These are phyloP conservation scores for Atkinsonella hypoxylon DNA, from an alignment of 2,329 filamentous ascomycete genomes.

Conservation along the genomic window DNA sequence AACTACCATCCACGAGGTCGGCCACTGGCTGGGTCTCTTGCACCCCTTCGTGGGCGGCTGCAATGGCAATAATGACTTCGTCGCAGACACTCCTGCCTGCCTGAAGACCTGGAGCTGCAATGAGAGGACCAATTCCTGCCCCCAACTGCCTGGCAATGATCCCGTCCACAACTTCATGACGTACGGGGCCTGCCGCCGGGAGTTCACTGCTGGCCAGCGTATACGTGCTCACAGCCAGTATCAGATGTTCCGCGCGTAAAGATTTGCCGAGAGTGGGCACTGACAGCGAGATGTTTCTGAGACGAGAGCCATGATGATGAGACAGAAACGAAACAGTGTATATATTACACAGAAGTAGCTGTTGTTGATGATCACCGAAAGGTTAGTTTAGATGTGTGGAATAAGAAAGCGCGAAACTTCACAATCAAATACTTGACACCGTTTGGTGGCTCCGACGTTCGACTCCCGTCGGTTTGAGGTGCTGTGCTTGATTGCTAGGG, in stretches of 20 bases:
- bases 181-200: slow-evolving; percentile 6
- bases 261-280: too few relatives aligned
- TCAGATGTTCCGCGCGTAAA: background rate
- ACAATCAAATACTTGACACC: too few relatives aligned
- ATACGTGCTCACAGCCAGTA: background rate
- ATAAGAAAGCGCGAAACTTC: too few relatives aligned
- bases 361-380: too few relatives aligned
- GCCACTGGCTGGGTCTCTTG: slow-evolving; percentile 32
- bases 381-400: too few relatives aligned
- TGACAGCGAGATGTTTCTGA: background rate
- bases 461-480: too few relatives aligned
- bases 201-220: slow-evolving; percentile 1
- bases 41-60: slow-evolving; percentile 30
- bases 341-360: background rate
- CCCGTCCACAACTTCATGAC: slow-evolving; percentile 19
- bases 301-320: background rate
- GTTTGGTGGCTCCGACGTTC: too few relatives aligned
- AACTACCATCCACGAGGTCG: slow-evolving; percentile 24
- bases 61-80: slow-evolving; percentile 19
- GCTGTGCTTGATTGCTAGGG: too few relatives aligned
- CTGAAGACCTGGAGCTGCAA: slow-evolving; percentile 20
- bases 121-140: slow-evolving; percentile 17
- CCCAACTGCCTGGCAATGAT: slow-evolving; percentile 12
- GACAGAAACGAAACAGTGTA: background rate
- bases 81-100: slow-evolving; percentile 27